A percentile compares a stretch with the other conserved stretches of the same genome.
Conservation (phyloP, 2,329 filamentous ascomycete genomes). For the Phialocephala subalpina region DNA sequence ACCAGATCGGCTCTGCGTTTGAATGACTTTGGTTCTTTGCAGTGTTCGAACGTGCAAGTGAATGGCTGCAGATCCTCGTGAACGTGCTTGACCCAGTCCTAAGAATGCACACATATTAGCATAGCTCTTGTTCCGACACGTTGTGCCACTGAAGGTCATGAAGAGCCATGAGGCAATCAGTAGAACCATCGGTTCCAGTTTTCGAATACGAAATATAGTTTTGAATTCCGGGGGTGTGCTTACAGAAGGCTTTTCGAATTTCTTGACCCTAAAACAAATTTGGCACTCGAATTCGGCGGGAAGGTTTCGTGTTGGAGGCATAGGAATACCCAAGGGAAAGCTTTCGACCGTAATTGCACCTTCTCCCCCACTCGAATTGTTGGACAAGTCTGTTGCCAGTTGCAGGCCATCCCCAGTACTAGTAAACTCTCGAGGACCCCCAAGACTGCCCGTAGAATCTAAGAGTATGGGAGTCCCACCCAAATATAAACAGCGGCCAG, state of each 20-base stretch:
- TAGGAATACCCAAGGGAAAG: slow-evolving; percentile 82
- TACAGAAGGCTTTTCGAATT: slow-evolving; percentile 82
- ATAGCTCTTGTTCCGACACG: too few relatives aligned
- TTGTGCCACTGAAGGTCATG: too few relatives aligned
- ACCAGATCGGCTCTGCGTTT: slow-evolving; percentile 97
- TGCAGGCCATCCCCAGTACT: slow-evolving; percentile 61
- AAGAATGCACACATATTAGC: too few relatives aligned
- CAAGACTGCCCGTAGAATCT: slow-evolving; percentile 65
- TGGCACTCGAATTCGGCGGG: slow-evolving; percentile 92
- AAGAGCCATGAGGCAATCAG: too few relatives aligned
- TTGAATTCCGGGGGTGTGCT: too few relatives aligned
- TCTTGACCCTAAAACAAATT: slow-evolving; percentile 85
- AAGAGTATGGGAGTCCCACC: slow-evolving; percentile 72
- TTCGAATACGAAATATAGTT: too few relatives aligned
- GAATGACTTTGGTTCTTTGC: slow-evolving; percentile 87
- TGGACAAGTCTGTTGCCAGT: slow-evolving; percentile 64
- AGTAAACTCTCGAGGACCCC: slow-evolving; percentile 67
- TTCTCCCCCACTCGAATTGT: slow-evolving; percentile 69
- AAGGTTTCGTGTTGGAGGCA: slow-evolving; percentile 78
- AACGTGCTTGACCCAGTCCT: slow-evolving; percentile 94
- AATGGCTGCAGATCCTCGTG: slow-evolving; percentile 94
- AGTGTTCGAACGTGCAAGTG: slow-evolving; percentile 87
- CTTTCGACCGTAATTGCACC: slow-evolving; percentile 74
- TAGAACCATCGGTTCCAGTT: too few relatives aligned
- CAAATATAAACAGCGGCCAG: slow-evolving; percentile 67